Evolutionary conservation across 2,329 filamentous ascomycete species (phyloP).

Genomic region (Raffaelea albimanens): DNA sequence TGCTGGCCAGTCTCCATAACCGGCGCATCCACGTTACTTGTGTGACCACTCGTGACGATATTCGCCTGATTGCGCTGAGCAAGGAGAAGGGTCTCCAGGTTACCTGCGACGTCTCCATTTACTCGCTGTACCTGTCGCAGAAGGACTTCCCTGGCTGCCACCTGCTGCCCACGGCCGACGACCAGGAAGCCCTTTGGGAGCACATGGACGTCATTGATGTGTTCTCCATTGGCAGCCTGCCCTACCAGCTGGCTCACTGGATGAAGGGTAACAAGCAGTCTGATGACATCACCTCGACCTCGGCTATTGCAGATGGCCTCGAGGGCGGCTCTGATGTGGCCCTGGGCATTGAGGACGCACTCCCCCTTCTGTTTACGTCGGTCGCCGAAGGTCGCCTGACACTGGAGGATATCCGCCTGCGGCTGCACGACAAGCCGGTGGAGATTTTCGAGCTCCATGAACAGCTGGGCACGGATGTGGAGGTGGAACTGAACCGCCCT

Average conservation of each 20-base stretch:
- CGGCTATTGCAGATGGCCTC: slow-evolving; percentile 19
- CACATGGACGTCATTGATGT: slow-evolving; percentile 65
- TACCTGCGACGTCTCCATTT: slow-evolving; percentile 75
- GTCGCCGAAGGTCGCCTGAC: slow-evolving; percentile 65
- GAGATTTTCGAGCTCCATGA: slow-evolving; percentile 77
- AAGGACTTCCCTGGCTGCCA: slow-evolving; percentile 59
- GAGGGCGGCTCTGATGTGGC: slow-evolving; percentile 39
- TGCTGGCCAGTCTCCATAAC: slow-evolving; percentile 69
- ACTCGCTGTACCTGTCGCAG: slow-evolving; percentile 65
- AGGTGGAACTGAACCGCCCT: slow-evolving; percentile 66
- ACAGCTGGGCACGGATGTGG: slow-evolving; percentile 61
- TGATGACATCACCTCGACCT: not conserved
- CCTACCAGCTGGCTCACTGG: slow-evolving; percentile 61
- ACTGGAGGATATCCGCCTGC: slow-evolving; percentile 60
- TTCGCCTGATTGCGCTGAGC: slow-evolving; percentile 64
- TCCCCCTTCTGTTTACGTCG: slow-evolving; percentile 67
- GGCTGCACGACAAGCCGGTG: slow-evolving; percentile 70
- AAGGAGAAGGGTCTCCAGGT: slow-evolving; percentile 76
- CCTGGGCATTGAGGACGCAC: slow-evolving; percentile 61
- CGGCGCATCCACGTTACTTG: slow-evolving; percentile 72
- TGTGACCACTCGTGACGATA: slow-evolving; percentile 73
- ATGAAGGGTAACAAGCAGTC: slow-evolving; percentile 23
- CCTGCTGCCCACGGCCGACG: slow-evolving; percentile 55
- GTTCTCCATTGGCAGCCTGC: slow-evolving; percentile 70
- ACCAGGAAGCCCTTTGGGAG: slow-evolving; percentile 67